Conservation (phyloP, 2,329 filamentous ascomycete species). For the Colletotrichum chlorophyti region DNA sequence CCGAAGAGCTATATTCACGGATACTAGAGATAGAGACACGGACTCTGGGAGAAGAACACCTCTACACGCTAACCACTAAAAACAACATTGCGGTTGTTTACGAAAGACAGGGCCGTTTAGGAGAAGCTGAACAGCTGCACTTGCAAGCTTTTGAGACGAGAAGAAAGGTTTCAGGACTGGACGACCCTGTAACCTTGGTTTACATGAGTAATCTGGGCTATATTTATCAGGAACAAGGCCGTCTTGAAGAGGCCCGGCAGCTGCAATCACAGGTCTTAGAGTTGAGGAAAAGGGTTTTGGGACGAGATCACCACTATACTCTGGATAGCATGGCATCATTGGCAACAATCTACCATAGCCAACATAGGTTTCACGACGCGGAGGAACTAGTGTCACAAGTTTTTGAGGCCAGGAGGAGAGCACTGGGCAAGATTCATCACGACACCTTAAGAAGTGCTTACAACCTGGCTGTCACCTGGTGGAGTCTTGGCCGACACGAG, state of each 20-base stretch:
- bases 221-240: neutral
- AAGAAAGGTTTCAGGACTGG: neutral
- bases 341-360: neutral
- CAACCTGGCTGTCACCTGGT: neutral
- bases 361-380: neutral
- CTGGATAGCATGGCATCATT: neutral
- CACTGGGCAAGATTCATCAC: neutral
- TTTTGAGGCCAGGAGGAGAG: neutral
- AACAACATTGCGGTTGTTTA: neutral
- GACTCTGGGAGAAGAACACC: neutral
- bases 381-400: neutral
- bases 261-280: neutral
- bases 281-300: neutral
- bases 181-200: neutral
- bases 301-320: neutral
- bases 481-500: neutral
- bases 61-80: neutral
- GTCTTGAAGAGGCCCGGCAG: neutral
- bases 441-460: fast-evolving
- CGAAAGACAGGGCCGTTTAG: neutral
- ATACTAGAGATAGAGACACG: neutral
- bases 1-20: neutral
- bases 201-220: neutral
- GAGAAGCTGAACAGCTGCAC: neutral
- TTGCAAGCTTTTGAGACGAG: neutral